phyloP scores from a whole-genome alignment of 2,329 filamentous ascomycete genomes.

The Neopestalotiopsis sp. region DNA sequence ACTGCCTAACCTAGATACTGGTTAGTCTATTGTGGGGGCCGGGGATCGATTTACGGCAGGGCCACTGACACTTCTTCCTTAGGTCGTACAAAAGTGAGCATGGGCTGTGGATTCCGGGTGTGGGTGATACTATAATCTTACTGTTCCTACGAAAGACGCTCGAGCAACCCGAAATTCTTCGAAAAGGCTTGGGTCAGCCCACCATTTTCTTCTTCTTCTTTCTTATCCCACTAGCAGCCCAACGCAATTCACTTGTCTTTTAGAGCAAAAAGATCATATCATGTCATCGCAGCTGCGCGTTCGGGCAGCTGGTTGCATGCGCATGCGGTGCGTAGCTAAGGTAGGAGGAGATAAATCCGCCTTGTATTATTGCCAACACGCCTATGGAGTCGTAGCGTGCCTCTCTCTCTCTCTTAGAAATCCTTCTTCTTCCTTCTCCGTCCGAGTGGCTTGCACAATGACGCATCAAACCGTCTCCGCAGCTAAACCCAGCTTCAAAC shows the following conservation, averaged over 20 bases:
- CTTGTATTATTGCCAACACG: too few relatives aligned
- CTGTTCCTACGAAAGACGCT: not conserved
- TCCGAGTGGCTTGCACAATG: not conserved
- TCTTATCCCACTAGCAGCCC: not conserved
- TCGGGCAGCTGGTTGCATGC: too few relatives aligned
- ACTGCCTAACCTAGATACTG: not conserved
- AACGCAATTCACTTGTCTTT: not conserved
- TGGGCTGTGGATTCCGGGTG: not conserved
- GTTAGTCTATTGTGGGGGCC: not conserved
- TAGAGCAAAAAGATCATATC: too few relatives aligned
- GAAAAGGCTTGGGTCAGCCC: not conserved
- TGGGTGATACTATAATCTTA: constrained; percentile 12
- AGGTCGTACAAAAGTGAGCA: not conserved
- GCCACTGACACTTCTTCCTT: not conserved
- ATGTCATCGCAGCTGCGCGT: too few relatives aligned
- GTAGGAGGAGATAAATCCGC: too few relatives aligned
- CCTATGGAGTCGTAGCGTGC: too few relatives aligned
- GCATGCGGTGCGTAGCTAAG: too few relatives aligned
- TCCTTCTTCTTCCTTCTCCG: too few relatives aligned
- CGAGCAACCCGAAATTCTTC: constrained; percentile 5
- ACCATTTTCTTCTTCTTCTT: not conserved
- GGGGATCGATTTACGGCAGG: not conserved
- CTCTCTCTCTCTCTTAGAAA: too few relatives aligned
- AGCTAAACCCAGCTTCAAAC: not conserved
- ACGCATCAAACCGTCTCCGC: not conserved